These are phyloP conservation scores for Penicillium sp. DNA, from an alignment of 2,329 filamentous ascomycete species.

Conservation along the genomic window DNA sequence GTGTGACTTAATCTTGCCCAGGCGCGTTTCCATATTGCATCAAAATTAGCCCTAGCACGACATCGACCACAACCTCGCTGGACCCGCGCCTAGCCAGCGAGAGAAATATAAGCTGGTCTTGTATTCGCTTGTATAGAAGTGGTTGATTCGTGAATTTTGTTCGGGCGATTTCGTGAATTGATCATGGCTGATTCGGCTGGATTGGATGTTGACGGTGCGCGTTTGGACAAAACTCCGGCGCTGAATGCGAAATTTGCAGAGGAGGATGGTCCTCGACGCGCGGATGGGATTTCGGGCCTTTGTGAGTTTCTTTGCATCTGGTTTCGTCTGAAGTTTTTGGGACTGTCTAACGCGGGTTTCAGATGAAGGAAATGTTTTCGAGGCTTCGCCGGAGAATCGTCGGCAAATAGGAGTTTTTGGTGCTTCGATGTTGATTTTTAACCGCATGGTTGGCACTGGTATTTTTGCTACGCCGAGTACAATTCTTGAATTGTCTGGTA, in stretches of 20 bases:
- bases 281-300: conserved; percentile 31
- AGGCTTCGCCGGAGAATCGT: conserved; percentile 32
- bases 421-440: conserved; percentile 46
- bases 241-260: conserved; percentile 22
- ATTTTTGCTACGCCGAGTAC: conserved; percentile 47
- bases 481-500: conserved; percentile 42
- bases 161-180: too few species aligned
- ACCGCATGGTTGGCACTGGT: conserved; percentile 47
- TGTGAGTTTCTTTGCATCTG: conserved; percentile 22
- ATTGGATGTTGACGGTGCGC: conserved; percentile 6
- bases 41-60: conserved; percentile 29
- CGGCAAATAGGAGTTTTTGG: conserved; percentile 39
- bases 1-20: conserved; percentile 6
- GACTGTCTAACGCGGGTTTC: conserved; percentile 8
- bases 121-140: too few species aligned
- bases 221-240: conserved; percentile 15
- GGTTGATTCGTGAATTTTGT: too few species aligned
- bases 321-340: too few species aligned
- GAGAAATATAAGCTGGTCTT: too few species aligned
- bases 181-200: conserved; percentile 17
- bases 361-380: conserved; percentile 36
- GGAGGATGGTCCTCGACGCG: conserved; percentile 20
- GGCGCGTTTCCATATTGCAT: conserved; percentile 23
- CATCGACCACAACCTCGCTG: conserved; percentile 20
- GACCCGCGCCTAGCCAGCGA: too few species aligned